Conservation (phyloP, 2,329 filamentous ascomycete species). For the Coleophoma eucalyptorum region DNA sequence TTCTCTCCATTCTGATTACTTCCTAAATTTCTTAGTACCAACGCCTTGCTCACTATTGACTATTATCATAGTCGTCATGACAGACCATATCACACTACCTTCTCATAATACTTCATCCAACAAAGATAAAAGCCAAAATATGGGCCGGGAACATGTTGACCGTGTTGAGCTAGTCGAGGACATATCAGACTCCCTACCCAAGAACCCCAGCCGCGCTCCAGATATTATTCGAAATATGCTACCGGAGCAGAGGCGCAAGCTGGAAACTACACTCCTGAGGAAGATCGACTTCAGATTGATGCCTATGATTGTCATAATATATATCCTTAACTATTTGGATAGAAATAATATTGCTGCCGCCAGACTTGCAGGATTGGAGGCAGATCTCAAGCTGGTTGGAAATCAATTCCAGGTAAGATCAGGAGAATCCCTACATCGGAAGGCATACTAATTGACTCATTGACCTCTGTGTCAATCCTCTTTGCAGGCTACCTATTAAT, state of each 20-base stretch:
- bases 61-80: no score
- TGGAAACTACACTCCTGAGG: neutral
- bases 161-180: conserved; percentile 6
- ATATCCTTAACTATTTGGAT: neutral
- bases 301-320: neutral
- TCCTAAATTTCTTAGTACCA: no score
- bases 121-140: no score
- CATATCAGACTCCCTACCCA: neutral
- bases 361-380: conserved; percentile 40
- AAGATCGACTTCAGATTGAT: conserved; percentile 1
- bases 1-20: no score
- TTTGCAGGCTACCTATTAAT: conserved; percentile 26
- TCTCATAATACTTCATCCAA: no score
- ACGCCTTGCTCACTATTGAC: no score
- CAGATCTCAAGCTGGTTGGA: conserved; percentile 31
- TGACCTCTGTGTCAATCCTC: conserved; percentile 30
- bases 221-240: conserved; percentile 1
- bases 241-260: neutral
- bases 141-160: neutral
- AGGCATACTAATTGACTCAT: conserved; percentile 3
- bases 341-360: conserved; percentile 48
- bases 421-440: neutral
- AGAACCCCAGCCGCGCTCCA: conserved; percentile 1
- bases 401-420: conserved; percentile 31
- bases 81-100: no score